These are phyloP conservation scores for Babjeviella inositovora DNA, from an alignment of 805 yeast genomes.

Conservation along the genomic window DNA sequence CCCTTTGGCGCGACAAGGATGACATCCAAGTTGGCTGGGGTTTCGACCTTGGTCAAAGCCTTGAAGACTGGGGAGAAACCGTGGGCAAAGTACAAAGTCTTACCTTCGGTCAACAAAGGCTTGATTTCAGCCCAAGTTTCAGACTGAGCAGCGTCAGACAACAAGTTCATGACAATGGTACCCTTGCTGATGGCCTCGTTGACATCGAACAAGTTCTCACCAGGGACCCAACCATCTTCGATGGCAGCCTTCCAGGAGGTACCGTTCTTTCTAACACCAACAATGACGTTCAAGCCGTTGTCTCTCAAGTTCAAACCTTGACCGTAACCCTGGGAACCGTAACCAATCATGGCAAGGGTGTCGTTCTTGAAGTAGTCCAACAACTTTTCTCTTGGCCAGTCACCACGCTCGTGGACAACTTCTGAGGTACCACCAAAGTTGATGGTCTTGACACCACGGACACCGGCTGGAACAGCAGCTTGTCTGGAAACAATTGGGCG, in stretches of 20 bases:
- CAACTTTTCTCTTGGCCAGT: constrained; percentile 98
- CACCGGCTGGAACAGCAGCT: constrained; percentile 29
- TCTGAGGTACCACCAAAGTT: constrained; percentile 94
- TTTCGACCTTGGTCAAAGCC: constrained; percentile 89
- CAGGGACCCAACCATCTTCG: constrained; percentile 99
- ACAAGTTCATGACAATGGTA: constrained; percentile 91
- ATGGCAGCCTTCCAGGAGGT: constrained; percentile 99
- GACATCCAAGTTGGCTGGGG: constrained; percentile 90
- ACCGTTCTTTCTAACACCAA: constrained; percentile 98
- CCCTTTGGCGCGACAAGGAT: constrained; percentile 99
- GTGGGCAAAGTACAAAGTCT: constrained; percentile 97
- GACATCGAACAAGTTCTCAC: constrained; percentile 92
- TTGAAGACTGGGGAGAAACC: constrained; percentile 99
- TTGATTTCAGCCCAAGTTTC: constrained; percentile 86
- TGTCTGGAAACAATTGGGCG: constrained; percentile 24
- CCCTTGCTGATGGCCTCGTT: constrained; percentile 87
- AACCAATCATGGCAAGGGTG: constrained; percentile 94
- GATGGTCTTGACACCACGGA: constrained; percentile 91
- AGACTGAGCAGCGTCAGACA: constrained; percentile 98
- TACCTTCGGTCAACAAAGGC: constrained; percentile 91
- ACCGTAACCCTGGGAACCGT: constrained; percentile 99
- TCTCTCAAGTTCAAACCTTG: constrained; percentile 99
- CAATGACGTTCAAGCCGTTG: constrained; percentile 93
- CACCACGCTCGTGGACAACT: constrained; percentile 94
- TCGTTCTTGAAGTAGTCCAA: constrained; percentile 95